Base-by-base conservation (phyloP, 768 basidiomycete genomes). In the Leccinum truebloodii region DNA sequence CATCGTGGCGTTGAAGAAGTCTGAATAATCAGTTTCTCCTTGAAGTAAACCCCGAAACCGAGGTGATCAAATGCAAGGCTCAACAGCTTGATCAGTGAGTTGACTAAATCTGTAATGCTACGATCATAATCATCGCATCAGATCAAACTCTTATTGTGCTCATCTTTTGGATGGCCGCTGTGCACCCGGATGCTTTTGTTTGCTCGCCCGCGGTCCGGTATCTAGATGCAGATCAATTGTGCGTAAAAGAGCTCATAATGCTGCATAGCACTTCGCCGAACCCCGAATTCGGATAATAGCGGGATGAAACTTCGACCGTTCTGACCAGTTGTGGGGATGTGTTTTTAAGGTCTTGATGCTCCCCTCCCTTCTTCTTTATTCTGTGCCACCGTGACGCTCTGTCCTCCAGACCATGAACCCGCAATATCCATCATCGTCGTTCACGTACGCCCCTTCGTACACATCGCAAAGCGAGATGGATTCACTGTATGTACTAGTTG, bases 401-500 rank as follows among this genome's bases (percentile, higher is more conserved):
- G 22, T 48, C 22, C 14, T 6, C 7, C 4, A n/a, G 35, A 55
- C 26, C 46, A 58, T 51, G 59, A 46, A 22, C 22, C 24, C 32
- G 10, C 13, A 50, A 50, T 26, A 24, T 13, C 18, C 41, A 5
- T 39, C 54, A 18, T 30, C 55, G 34, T 41, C 20, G 1, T 54
- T 18, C 18, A 55, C 18, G 41, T 39, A 59, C n/a, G 12, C 18
- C 53, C 35, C 34, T 22, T 9, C 20, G 1, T 22, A 53, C 3
- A 41, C 22, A 20, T 28, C 22, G 10, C 56, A 58, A 16, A 39
- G 39, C 7, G 16, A 6, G 6, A 20, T n/a, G 0, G 65, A 68
- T 50, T 10, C 64, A 37, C 10, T 68, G 67, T 68, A 52, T 6
- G 65, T 34, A 34, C 32, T 64, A 7, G 55, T 51, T 20, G 20